Percentiles rank a stretch among this genome's conserved stretches.
phyloP scores from a whole-genome alignment of 192 early-diverging fungal species.

The Mortierella hygrophila region DNA sequence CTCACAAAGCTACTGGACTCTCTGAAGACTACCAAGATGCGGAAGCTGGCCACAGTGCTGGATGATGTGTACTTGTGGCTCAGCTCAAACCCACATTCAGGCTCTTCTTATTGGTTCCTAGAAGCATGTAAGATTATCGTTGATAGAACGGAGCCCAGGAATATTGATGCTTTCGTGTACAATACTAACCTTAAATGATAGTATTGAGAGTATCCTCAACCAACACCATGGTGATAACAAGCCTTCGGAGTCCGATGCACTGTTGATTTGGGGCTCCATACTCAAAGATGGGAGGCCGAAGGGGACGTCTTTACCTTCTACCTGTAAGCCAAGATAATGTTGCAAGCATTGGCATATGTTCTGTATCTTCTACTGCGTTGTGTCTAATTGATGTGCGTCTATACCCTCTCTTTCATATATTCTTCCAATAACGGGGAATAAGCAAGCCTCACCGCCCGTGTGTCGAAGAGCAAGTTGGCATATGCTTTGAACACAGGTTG shows the following conservation, averaged over 20 bases:
- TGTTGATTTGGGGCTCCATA: constrained; percentile 20
- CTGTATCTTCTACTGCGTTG: neutral
- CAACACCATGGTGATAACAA: constrained; percentile 19
- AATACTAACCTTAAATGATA: constrained; percentile 7
- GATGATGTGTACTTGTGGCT: constrained; percentile 21
- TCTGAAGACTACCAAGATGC: constrained; percentile 6
- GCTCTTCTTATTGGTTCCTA: constrained; percentile 5
- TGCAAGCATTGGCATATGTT: neutral
- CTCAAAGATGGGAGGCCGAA: constrained; percentile 17
- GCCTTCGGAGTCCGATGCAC: constrained; percentile 12
- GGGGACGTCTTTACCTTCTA: constrained; percentile 11
- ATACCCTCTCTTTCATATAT: neutral
- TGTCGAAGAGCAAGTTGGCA: constrained; percentile 11
- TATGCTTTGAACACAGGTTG: constrained; percentile 22
- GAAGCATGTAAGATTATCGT: constrained; percentile 8
- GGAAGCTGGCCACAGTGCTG: constrained; percentile 11
- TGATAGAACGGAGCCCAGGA: neutral
- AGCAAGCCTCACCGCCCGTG: constrained; percentile 13
- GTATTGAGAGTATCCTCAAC: constrained; percentile 17
- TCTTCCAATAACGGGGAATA: constrained; percentile 9
- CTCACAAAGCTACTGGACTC: constrained; percentile 16
- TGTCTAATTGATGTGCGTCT: neutral
- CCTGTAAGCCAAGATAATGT: constrained; percentile 8
- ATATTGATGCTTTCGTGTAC: neutral
- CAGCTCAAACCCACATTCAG: constrained; percentile 16